Percentiles rank a stretch among this genome's conserved stretches.
These are phyloP conservation scores for Phyllosticta capitalensis DNA, from an alignment of 2,329 filamentous ascomycete genomes.

Conservation along the genomic window DNA sequence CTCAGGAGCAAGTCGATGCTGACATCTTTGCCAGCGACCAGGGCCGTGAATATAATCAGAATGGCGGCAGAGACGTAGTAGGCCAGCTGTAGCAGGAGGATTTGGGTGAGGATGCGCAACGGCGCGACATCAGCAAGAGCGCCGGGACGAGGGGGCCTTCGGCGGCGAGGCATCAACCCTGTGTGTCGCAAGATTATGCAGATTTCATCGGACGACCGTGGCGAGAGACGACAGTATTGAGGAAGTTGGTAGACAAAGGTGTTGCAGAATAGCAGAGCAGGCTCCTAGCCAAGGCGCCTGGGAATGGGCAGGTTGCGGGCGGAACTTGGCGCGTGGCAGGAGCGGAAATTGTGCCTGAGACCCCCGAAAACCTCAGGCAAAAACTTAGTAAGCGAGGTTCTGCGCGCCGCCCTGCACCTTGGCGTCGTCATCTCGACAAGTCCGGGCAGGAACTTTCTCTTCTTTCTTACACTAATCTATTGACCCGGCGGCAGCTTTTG, in stretches of 20 bases:
- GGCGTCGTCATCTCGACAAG: neutral
- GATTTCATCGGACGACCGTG: slow-evolving; percentile 2
- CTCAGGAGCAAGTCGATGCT: slow-evolving; percentile 50
- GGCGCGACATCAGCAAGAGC: slow-evolving; percentile 58
- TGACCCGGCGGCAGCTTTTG: too few species aligned
- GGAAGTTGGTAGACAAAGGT: neutral
- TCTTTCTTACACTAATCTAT: too few species aligned
- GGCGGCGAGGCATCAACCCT: slow-evolving; percentile 44
- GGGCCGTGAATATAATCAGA: slow-evolving; percentile 57
- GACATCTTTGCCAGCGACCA: slow-evolving; percentile 54
- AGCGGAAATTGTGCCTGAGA: neutral
- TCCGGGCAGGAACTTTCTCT: too few species aligned
- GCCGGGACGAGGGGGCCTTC: slow-evolving; percentile 55
- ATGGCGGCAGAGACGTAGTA: slow-evolving; percentile 54
- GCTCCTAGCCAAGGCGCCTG: neutral
- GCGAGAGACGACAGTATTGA: neutral
- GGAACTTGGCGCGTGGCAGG: neutral
- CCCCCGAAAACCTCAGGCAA: neutral
- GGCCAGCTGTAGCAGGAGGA: slow-evolving; percentile 52
- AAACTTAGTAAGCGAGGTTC: neutral
- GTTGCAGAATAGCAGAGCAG: neutral
- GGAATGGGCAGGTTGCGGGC: neutral
- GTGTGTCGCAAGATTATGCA: slow-evolving; percentile 1
- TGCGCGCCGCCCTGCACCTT: neutral
- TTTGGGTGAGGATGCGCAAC: slow-evolving; percentile 57